These are phyloP conservation scores for Starmerella powellii DNA, from an alignment of 805 yeast species.

Conservation along the genomic window DNA sequence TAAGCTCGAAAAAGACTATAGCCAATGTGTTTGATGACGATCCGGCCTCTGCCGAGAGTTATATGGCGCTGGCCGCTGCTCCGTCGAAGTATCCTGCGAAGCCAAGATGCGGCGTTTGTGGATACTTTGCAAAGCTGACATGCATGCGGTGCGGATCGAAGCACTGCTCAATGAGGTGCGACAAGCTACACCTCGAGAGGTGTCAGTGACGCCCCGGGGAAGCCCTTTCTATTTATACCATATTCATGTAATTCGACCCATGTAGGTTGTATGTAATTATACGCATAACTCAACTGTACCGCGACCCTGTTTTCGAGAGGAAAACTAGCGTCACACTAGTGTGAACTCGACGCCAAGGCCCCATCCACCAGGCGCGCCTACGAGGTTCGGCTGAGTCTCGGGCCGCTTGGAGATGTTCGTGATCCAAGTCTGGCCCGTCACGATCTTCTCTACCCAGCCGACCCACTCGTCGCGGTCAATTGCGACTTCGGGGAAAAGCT, in stretches of 20 bases:
- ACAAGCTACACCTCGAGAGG: constrained; percentile 26
- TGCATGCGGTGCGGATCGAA: constrained; percentile 32
- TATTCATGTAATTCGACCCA: too few species aligned
- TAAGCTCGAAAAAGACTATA: constrained; percentile 31
- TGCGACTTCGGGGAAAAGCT: constrained; percentile 6
- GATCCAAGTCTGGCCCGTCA: constrained; percentile 30
- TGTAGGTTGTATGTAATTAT: too few species aligned
- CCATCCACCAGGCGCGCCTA: constrained; percentile 23
- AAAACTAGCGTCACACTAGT: neutral
- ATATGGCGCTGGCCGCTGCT: constrained; percentile 25
- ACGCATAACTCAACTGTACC: too few species aligned
- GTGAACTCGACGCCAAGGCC: constrained; percentile 16
- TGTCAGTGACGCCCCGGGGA: constrained; percentile 7
- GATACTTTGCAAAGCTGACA: constrained; percentile 29
- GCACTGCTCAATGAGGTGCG: constrained; percentile 30
- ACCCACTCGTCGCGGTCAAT: constrained; percentile 26
- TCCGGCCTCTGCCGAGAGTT: constrained; percentile 25
- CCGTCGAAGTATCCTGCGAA: constrained; percentile 31
- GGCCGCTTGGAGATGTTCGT: constrained; percentile 20
- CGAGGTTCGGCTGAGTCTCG: constrained; percentile 16
- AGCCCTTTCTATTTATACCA: constrained; percentile 1
- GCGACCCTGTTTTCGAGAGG: too few species aligned
- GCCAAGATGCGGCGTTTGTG: constrained; percentile 32
- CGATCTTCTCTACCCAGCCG: constrained; percentile 26
- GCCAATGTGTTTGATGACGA: constrained; percentile 35